A percentile compares a stretch with the other conserved stretches of the same genome.
Evolutionary conservation across 441 rosid species (phyloP).

Genomic region (Pelargonium hybrid): DNA sequence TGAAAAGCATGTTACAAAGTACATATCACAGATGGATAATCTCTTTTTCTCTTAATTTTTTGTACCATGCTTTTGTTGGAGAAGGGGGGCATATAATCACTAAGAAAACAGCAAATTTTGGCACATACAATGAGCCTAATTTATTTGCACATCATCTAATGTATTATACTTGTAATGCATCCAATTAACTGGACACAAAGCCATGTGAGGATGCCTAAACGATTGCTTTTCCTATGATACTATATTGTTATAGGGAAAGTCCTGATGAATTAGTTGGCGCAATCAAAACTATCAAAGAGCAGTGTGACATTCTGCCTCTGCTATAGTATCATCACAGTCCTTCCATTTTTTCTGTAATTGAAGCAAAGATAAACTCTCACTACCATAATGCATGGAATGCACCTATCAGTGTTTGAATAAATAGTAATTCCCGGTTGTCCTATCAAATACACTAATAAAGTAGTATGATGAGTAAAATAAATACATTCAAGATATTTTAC

Average conservation of each 20-base stretch:
- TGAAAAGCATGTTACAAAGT: too few relatives aligned
- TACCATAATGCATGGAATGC: neutral
- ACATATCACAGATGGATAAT: too few relatives aligned
- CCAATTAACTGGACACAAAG: neutral
- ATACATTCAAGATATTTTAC: conserved; percentile 24
- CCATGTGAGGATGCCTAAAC: neutral
- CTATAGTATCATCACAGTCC: neutral
- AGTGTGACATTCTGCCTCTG: neutral
- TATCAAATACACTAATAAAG: neutral
- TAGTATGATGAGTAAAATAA: neutral
- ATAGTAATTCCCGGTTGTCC: neutral
- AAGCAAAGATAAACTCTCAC: neutral
- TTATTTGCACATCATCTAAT: neutral
- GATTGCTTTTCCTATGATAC: neutral
- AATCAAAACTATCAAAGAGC: neutral
- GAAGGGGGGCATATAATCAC: too few relatives aligned
- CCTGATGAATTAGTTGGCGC: neutral
- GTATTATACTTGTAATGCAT: neutral
- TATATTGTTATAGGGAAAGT: neutral
- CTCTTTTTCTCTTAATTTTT: too few relatives aligned
- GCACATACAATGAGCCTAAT: too few relatives aligned
- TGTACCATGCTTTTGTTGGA: too few relatives aligned
- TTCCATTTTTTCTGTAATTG: neutral
- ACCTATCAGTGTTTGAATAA: neutral
- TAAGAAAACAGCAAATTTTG: too few relatives aligned